phyloP scores from a whole-genome alignment of 768 basidiomycete species.

The Tricholoma sp. region DNA sequence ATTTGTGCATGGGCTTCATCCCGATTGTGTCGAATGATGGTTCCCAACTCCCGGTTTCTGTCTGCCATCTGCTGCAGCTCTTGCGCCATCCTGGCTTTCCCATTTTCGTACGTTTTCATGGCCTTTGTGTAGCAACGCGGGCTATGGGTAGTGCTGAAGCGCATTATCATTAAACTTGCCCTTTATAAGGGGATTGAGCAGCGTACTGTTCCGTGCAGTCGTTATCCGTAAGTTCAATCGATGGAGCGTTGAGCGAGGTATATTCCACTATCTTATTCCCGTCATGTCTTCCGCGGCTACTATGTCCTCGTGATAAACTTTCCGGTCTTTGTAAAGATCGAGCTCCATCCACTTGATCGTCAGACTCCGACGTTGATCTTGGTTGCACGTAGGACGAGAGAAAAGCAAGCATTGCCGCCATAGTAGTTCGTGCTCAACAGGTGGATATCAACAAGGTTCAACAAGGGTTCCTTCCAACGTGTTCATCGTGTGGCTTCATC shows the following conservation, averaged over 20 bases:
- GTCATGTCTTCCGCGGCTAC: background rate
- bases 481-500: slow-evolving; percentile 2
- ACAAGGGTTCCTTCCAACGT: background rate
- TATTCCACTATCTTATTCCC: background rate
- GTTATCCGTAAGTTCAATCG: background rate
- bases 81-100: slow-evolving; percentile 5
- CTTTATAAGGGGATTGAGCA: background rate
- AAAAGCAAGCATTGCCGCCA: background rate
- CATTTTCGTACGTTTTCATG: slow-evolving; percentile 2
- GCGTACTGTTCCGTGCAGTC: background rate
- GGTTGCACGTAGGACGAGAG: background rate
- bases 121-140: background rate
- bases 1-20: background rate
- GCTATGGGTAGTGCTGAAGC: background rate
- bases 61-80: background rate
- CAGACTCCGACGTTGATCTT: background rate
- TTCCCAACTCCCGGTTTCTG: slow-evolving; percentile 5
- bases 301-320: background rate
- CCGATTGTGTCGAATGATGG: background rate
- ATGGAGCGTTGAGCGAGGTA: background rate
- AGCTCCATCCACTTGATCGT: background rate
- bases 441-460: background rate
- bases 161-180: background rate
- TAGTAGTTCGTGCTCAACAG: background rate
- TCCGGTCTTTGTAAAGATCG: background rate